Evolutionary conservation across 768 basidiomycete genomes (phyloP).

Genomic region (Collybia sordida): DNA sequence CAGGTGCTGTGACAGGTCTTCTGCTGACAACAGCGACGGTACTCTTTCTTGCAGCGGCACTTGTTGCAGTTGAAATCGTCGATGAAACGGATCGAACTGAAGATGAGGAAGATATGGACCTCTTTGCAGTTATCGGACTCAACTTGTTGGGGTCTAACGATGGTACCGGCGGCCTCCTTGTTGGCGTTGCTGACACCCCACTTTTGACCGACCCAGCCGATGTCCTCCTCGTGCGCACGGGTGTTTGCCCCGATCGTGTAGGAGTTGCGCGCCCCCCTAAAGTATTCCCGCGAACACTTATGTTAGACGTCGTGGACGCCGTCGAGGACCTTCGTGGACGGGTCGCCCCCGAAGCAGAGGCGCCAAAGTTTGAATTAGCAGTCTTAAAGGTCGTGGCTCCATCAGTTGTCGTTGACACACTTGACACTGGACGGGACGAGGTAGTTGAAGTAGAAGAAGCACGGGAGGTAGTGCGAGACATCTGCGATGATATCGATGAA

Average conservation of each 20-base stretch:
- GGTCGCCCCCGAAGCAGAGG: constrained; percentile 7
- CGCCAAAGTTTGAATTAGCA: constrained; percentile 27
- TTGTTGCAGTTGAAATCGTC: constrained; percentile 25
- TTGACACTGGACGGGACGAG: constrained; percentile 13
- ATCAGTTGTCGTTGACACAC: constrained; percentile 8
- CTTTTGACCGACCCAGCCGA: constrained; percentile 21
- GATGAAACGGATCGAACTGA: constrained; percentile 22
- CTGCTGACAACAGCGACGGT: constrained; percentile 7
- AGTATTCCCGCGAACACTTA: constrained; percentile 8
- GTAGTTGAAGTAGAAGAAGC: constrained; percentile 7
- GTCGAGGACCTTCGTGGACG: constrained; percentile 32
- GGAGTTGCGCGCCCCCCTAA: constrained; percentile 8
- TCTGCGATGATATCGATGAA: too few relatives aligned
- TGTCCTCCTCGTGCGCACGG: constrained; percentile 8
- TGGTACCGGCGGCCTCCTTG: constrained; percentile 31
- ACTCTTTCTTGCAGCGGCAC: constrained; percentile 23
- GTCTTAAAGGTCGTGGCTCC: constrained; percentile 40
- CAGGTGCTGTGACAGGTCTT: neutral
- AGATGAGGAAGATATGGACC: constrained; percentile 16
- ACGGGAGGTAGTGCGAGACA: constrained; percentile 20
- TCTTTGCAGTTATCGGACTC: constrained; percentile 23
- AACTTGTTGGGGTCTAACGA: constrained; percentile 28
- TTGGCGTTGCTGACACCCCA: constrained; percentile 13
- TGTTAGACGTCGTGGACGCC: constrained; percentile 24
- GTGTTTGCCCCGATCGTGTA: constrained; percentile 3